A percentile compares a stretch with the other conserved stretches of the same genome.
These are phyloP conservation scores for Aristolochia contorta DNA, from an alignment of 164 flowering plant genomes.

Conservation along the genomic window DNA sequence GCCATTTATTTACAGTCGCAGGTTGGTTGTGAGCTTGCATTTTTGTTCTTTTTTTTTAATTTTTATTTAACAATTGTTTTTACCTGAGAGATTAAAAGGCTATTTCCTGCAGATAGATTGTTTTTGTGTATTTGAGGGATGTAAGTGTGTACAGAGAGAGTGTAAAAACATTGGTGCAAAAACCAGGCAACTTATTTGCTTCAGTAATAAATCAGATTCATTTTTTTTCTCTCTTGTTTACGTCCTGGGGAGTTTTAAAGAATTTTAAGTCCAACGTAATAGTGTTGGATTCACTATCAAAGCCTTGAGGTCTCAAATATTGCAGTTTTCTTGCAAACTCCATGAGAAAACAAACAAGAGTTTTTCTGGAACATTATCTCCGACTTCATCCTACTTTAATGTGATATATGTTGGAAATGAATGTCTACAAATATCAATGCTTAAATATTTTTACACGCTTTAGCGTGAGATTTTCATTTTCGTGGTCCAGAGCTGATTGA, in stretches of 20 bases:
- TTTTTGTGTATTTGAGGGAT: slow-evolving; percentile 32
- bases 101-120: slow-evolving; percentile 30
- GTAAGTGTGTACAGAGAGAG: slow-evolving; percentile 61
- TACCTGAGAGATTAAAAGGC: slow-evolving; percentile 18
- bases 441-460: too few species aligned
- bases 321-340: too few species aligned
- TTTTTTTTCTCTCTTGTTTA: not conserved
- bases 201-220: slow-evolving; percentile 13
- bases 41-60: slow-evolving; percentile 23
- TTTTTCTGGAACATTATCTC: too few species aligned
- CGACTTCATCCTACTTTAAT: too few species aligned
- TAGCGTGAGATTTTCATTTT: too few species aligned
- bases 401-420: too few species aligned
- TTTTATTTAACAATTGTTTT: slow-evolving; percentile 22
- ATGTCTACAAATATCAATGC: too few species aligned
- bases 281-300: too few species aligned
- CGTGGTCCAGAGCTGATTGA: too few species aligned
- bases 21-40: slow-evolving; percentile 65
- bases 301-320: too few species aligned
- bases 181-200: slow-evolving; percentile 10
- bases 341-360: too few species aligned
- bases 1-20: slow-evolving; percentile 46
- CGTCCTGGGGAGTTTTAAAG: not conserved
- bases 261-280: too few species aligned
- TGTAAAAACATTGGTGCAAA: slow-evolving; percentile 22